Conservation (phyloP, 2,329 filamentous ascomycete genomes). For the Ceratocystis papillata region DNA sequence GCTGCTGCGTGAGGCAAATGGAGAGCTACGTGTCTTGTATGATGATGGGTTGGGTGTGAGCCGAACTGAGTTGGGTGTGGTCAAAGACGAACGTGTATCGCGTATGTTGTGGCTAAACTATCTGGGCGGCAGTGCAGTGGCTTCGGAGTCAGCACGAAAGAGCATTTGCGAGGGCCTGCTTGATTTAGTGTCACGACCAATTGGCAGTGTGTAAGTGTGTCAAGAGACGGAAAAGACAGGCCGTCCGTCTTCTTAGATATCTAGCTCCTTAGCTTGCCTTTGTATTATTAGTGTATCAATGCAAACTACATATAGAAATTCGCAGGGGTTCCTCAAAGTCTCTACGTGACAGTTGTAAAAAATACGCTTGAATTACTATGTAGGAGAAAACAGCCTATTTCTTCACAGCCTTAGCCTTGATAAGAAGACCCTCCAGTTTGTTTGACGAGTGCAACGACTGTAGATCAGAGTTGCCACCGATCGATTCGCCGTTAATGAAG, state of each 20-base stretch:
- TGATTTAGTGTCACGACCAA: slow-evolving; percentile 74
- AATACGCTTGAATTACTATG: slow-evolving; percentile 16
- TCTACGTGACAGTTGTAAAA: background rate
- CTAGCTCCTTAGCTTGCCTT: slow-evolving; percentile 42
- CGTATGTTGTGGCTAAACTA: slow-evolving; percentile 83
- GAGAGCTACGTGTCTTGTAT: slow-evolving; percentile 57
- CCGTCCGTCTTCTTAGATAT: background rate
- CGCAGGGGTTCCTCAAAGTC: slow-evolving; percentile 22
- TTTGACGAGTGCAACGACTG: slow-evolving; percentile 43
- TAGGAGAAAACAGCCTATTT: slow-evolving; percentile 30
- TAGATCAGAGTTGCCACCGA: slow-evolving; percentile 91
- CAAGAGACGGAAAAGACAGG: background rate
- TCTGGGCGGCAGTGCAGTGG: slow-evolving; percentile 73
- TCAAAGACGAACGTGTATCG: slow-evolving; percentile 69
- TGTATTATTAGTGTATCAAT: slow-evolving; percentile 30
- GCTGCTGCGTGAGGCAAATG: slow-evolving; percentile 54
- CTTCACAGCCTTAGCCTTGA: slow-evolving; percentile 36
- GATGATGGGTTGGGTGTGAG: slow-evolving; percentile 41
- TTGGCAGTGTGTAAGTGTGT: slow-evolving; percentile 58
- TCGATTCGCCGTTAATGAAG: slow-evolving; percentile 82
- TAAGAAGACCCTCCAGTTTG: slow-evolving; percentile 36
- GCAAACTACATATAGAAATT: slow-evolving; percentile 24
- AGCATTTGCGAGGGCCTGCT: slow-evolving; percentile 81
- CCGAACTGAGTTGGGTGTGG: slow-evolving; percentile 53
- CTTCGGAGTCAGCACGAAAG: slow-evolving; percentile 67